These are phyloP conservation scores for Ophiobolus disseminans DNA, from an alignment of 2,329 filamentous ascomycete species.

Conservation along the genomic window DNA sequence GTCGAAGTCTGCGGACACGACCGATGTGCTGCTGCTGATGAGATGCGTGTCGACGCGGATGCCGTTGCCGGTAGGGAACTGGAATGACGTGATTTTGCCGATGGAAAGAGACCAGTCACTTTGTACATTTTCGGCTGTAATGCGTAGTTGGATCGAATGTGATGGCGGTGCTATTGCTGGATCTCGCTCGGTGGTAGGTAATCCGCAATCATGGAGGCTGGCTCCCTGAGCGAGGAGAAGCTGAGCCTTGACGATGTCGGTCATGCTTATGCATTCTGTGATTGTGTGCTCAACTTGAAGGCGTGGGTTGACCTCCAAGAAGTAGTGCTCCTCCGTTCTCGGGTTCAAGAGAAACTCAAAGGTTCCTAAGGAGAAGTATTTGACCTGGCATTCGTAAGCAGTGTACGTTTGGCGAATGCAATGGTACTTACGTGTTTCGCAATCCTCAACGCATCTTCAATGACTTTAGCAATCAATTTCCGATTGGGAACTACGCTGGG, in stretches of 20 bases:
- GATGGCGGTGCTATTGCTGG: slow-evolving; percentile 48
- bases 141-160: slow-evolving; percentile 63
- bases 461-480: slow-evolving; percentile 56
- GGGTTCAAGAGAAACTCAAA: slow-evolving; percentile 69
- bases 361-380: slow-evolving; percentile 67
- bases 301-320: slow-evolving; percentile 67
- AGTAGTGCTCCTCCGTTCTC: slow-evolving; percentile 59
- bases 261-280: slow-evolving; percentile 62
- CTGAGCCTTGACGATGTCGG: slow-evolving; percentile 64
- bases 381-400: slow-evolving; percentile 46
- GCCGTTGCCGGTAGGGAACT: slow-evolving; percentile 65
- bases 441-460: slow-evolving; percentile 62
- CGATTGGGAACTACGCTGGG: slow-evolving; percentile 60
- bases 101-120: slow-evolving; percentile 65
- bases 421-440: slow-evolving; percentile 51
- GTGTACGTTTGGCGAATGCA: background rate
- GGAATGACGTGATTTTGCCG: slow-evolving; percentile 63
- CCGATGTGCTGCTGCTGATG: slow-evolving; percentile 48
- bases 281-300: slow-evolving; percentile 69
- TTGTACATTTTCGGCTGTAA: slow-evolving; percentile 64
- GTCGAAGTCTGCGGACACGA: slow-evolving; percentile 65
- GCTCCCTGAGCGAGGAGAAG: slow-evolving; percentile 62
- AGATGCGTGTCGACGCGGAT: slow-evolving; percentile 65
- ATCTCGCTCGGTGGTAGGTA: slow-evolving; percentile 32
- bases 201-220: slow-evolving; percentile 46